Evolutionary conservation across 768 basidiomycete genomes (phyloP).

Genomic region (Sistotremastrum niveocremeum): DNA sequence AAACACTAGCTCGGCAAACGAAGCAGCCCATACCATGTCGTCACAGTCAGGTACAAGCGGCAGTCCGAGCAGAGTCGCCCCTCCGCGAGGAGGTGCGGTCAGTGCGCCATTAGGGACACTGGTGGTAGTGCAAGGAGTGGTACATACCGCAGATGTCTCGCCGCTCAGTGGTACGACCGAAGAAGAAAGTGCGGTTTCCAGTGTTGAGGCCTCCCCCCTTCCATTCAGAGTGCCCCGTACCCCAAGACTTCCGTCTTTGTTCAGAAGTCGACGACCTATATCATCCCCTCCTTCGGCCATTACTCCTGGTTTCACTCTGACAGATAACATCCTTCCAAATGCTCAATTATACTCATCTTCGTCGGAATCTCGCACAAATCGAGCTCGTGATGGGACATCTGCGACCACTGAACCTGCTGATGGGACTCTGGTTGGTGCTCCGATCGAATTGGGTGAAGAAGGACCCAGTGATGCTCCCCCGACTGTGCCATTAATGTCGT

Average conservation of each 20-base stretch:
- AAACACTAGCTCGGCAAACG: no score
- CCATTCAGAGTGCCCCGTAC: constrained; percentile 5
- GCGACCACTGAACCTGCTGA: background rate
- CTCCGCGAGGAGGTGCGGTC: no score
- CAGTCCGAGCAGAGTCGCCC: no score
- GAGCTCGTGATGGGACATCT: background rate
- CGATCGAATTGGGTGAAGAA: background rate
- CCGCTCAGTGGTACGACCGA: constrained; percentile 8
- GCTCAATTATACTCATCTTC: background rate
- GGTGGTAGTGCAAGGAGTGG: constrained; percentile 74
- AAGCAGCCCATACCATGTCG: no score
- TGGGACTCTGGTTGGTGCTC: background rate
- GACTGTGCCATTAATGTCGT: background rate
- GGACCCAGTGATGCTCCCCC: background rate
- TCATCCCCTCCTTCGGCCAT: constrained; percentile 23
- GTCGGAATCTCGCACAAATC: background rate
- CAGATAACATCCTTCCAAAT: background rate
- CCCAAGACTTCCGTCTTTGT: constrained; percentile 4
- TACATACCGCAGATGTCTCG: constrained; percentile 60
- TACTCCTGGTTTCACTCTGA: constrained; percentile 19
- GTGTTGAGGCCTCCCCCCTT: constrained; percentile 7
- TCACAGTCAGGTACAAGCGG: no score
- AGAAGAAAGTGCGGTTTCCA: constrained; percentile 7
- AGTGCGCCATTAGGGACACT: constrained; percentile 54
- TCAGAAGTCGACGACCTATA: constrained; percentile 6